Evolutionary conservation across 2,329 filamentous ascomycete species (phyloP), one percentile per base, ranked within the genome.

Genomic region (Diaporthe humulicola): DNA sequence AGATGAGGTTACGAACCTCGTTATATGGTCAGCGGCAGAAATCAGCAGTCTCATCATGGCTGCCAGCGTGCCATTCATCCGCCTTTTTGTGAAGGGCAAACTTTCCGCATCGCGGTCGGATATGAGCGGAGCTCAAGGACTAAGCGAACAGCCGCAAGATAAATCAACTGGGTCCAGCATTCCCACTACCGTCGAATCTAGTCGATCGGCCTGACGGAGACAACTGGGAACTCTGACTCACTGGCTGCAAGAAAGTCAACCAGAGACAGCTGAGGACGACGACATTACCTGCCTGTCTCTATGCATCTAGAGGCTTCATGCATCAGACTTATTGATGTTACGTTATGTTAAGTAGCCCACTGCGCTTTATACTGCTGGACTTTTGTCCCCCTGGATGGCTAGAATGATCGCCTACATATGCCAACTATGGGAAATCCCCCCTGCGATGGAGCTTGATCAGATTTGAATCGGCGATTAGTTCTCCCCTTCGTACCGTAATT

Each of bases 21-120:
- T 52, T 17, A 52, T 67, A 8, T 67, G 61, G 61, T 19, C 61
- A 38, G 30, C 61, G 3, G 61, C 61, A 8, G 61, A 67, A 14
- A 36, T 67, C 14, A 17, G 14, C 22, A 19, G 12, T 14, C 61
- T 67, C 30, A 52, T 38, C 15, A 67, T 67, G 61, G 61, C 61
- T 38, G 61, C 61, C 12, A 52, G 61, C 30, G 61, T 67, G 30
- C 61, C 61, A 28, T 67, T 67, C 45, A 67, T 67, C 12, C 61
- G 61, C 45, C 25, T 52, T 12, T 67, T 67, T 4, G 61, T 67
- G 61, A 52, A 38, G 15, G 22, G 22, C 30, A 67, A 52, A 48
- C 45, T 67, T 9, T 4, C 30, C 25, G 12, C 14, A 12, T 28
- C 12, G 2, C 22, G 4, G 30, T 25, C 45, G 30, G 1, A 52